Percentiles rank a stretch among this genome's conserved stretches.
These are phyloP conservation scores for Diaporthe helianthi DNA, from an alignment of 2,329 filamentous ascomycete genomes.

Conservation along the genomic window DNA sequence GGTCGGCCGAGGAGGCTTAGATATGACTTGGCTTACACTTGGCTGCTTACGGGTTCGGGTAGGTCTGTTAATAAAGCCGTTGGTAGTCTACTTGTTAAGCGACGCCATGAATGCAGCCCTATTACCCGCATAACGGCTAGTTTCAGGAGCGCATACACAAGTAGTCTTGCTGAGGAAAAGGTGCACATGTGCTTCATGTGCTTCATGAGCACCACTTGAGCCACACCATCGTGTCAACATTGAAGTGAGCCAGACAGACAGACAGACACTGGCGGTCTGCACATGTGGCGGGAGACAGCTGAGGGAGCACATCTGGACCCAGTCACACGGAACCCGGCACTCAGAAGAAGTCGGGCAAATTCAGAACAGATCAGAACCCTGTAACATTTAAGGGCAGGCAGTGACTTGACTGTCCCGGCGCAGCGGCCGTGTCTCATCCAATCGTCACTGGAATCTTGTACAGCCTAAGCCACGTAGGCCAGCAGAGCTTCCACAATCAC, in stretches of 20 bases:
- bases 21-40: slow-evolving; percentile 12
- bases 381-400: too few relatives aligned
- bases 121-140: slow-evolving; percentile 19
- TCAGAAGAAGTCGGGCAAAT: slow-evolving; percentile 1
- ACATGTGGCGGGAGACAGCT: not conserved
- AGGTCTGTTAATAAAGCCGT: not conserved
- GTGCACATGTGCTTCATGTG: too few relatives aligned
- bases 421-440: slow-evolving; percentile 24
- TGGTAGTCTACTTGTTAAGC: not conserved
- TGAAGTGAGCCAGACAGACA: too few relatives aligned
- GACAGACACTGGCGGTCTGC: slow-evolving; percentile 23
- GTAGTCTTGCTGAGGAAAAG: not conserved
- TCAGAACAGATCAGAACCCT: not conserved
- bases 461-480: slow-evolving; percentile 14
- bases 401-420: not conserved
- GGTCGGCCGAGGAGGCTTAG: slow-evolving; percentile 15
- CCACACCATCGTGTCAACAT: slow-evolving; percentile 1
- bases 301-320: too few relatives aligned
- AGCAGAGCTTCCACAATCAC: slow-evolving; percentile 21
- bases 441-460: not conserved
- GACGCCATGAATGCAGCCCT: slow-evolving; percentile 16
- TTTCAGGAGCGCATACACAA: not conserved
- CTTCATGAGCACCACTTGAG: not conserved
- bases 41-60: slow-evolving; percentile 15
- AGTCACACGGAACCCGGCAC: not conserved